Evolutionary conservation across 2,329 filamentous ascomycete genomes (phyloP).

Genomic region (Aspergillus sojae): DNA sequence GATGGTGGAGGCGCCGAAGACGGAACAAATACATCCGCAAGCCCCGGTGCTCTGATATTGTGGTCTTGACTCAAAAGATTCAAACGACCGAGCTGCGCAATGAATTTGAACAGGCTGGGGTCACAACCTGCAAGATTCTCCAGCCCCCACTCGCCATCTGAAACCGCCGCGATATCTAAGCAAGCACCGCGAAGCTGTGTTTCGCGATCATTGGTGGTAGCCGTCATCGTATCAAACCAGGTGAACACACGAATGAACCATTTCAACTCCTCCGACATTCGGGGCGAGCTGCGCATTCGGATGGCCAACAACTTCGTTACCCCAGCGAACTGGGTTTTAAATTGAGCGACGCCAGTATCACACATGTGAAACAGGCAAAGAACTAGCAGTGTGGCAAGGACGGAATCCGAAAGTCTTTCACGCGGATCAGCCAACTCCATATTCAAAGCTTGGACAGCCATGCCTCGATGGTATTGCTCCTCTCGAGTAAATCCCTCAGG

Average conservation of each 20-base stretch:
- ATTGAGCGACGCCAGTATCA: conserved; percentile 89
- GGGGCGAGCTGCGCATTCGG: conserved; percentile 63
- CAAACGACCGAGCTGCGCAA: conserved; percentile 79
- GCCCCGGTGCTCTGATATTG: conserved; percentile 29
- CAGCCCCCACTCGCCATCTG: conserved; percentile 69
- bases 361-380: conserved; percentile 92
- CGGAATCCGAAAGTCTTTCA: conserved; percentile 79
- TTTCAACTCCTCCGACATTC: conserved; percentile 65
- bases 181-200: conserved; percentile 70
- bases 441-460: conserved; percentile 82
- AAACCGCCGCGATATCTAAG: conserved; percentile 65
- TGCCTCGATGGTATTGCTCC: conserved; percentile 81
- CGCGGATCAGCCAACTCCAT: conserved; percentile 76
- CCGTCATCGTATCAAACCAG: conserved; percentile 91
- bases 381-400: conserved; percentile 82
- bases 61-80: conserved; percentile 78
- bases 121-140: conserved; percentile 91
- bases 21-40: conserved; percentile 18
- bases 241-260: conserved; percentile 95
- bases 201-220: conserved; percentile 88
- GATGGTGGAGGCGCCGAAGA: conserved; percentile 37
- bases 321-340: conserved; percentile 89
- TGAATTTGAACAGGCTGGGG: conserved; percentile 79
- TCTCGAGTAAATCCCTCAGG: conserved; percentile 68
- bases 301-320: conserved; percentile 87